Percentiles rank a stretch among this genome's conserved stretches.
These are phyloP conservation scores for Ceratocystiopsis brevicomis DNA, from an alignment of 2,329 filamentous ascomycete genomes.

Conservation along the genomic window DNA sequence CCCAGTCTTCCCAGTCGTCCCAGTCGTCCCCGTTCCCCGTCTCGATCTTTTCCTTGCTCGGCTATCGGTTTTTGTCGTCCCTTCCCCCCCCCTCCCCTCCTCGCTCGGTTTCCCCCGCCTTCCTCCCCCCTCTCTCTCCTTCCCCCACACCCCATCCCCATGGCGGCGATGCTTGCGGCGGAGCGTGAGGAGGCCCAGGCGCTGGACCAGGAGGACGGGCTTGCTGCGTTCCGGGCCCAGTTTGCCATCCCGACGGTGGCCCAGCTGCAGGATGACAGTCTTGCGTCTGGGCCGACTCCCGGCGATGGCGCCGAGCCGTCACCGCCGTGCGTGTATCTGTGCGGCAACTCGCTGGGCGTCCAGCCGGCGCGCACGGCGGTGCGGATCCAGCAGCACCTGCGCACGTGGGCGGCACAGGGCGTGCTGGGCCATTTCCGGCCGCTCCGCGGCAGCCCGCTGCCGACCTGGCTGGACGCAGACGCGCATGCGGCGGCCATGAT, in stretches of 20 bases:
- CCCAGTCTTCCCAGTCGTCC: too few relatives aligned
- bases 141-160: too few relatives aligned
- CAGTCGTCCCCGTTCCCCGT: too few relatives aligned
- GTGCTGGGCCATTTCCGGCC: slow-evolving; percentile 68
- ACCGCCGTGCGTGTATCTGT: slow-evolving; percentile 44
- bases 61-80: too few relatives aligned
- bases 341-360: slow-evolving; percentile 74
- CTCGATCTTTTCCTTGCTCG: too few relatives aligned
- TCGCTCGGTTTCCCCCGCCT: too few relatives aligned
- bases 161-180: neutral
- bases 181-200: slow-evolving; percentile 24
- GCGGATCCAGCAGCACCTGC: slow-evolving; percentile 53
- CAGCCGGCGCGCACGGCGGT: slow-evolving; percentile 53
- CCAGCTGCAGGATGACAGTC: slow-evolving; percentile 3
- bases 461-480: slow-evolving; percentile 62
- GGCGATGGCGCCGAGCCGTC: slow-evolving; percentile 15
- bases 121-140: too few relatives aligned
- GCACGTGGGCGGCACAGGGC: slow-evolving; percentile 69
- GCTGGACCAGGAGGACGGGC: slow-evolving; percentile 40
- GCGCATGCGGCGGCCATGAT: slow-evolving; percentile 53
- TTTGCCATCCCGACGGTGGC: slow-evolving; percentile 61
- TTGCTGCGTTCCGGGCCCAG: slow-evolving; percentile 43
- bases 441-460: slow-evolving; percentile 47
- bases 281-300: neutral
- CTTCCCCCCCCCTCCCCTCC: too few relatives aligned